Evolutionary conservation across 1,284 basidiomycete species (phyloP), one percentile per base, ranked within the genome.

Genomic region (Cutaneotrichosporon mucoides): DNA sequence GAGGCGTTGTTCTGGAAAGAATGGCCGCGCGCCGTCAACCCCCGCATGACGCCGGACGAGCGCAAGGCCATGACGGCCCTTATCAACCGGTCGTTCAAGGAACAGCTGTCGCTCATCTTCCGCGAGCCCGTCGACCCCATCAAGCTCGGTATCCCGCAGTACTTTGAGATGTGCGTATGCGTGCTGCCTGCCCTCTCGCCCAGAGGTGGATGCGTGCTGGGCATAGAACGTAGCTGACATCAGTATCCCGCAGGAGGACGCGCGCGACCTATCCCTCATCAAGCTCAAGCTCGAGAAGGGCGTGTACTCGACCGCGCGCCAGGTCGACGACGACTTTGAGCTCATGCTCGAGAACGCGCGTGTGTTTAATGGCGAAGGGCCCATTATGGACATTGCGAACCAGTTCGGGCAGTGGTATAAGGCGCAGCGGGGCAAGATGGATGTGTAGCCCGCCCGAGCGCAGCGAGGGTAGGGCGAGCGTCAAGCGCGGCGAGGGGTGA

Each of bases 201-300:
- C 2, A 81, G 90, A 43, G 78, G 82, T 2, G 79, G 95, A 94
- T 73, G 87, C 86, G 10, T 73, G 85, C n/a, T n/a, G n/a, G n/a
- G n/a, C n/a, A n/a, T n/a, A n/a, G n/a, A n/a, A n/a, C n/a, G n/a
- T 90, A 46, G 78, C 93, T 82, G 61, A 89, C 52, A 47, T 62
- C 55, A 75, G 67, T 43, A 77, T 73, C 54, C 73, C 70, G 37
- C 65, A 41, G 34, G 73, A 90, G 68, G 87, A 95, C 65, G 91
- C 92, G 2, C 85, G 95, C 42, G 95, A 98, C 78, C 80, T 99
- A 56, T 81, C 82, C 56, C 86, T 88, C 43, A 95, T 99, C 72
- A 85, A 87, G 64, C 80, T 82, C 64, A 93, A 90, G 71, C 81
- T 98, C 59, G 89, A 95, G 41, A 70, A 68, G 46, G 68, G 67